These are phyloP conservation scores for Eucalyptus microcorys DNA, from an alignment of 345 rosid genomes.

Conservation along the genomic window DNA sequence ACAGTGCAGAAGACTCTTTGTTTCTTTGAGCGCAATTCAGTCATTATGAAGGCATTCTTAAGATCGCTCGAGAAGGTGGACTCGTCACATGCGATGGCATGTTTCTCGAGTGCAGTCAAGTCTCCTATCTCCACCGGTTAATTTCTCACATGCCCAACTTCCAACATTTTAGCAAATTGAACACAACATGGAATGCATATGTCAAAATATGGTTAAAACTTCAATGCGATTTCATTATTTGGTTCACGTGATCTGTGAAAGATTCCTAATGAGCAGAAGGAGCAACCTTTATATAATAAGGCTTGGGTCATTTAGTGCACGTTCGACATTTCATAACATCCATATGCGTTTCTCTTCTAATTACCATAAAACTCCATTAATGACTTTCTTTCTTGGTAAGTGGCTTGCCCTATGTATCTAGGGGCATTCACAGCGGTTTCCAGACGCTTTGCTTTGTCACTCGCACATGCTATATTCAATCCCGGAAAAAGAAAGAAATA, in stretches of 20 bases:
- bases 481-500: not conserved
- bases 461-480: not conserved
- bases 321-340: not conserved
- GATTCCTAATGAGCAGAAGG: not conserved
- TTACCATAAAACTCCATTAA: not conserved
- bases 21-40: not conserved
- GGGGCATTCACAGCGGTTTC: not conserved
- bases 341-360: not conserved
- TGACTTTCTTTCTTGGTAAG: not conserved
- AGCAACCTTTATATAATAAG: not conserved
- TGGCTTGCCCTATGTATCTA: not conserved
- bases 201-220: not conserved
- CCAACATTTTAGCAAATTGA: not conserved
- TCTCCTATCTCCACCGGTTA: not conserved
- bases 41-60: not conserved
- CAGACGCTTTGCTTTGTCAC: not conserved
- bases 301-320: not conserved
- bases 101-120: not conserved
- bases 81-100: not conserved
- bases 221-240: not conserved
- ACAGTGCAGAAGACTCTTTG: not conserved
- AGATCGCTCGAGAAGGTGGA: not conserved
- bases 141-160: not conserved
- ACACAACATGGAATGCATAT: not conserved
- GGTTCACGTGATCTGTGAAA: not conserved